These are phyloP conservation scores for Shiraia sp. DNA, from an alignment of 2,329 filamentous ascomycete genomes.

Conservation along the genomic window DNA sequence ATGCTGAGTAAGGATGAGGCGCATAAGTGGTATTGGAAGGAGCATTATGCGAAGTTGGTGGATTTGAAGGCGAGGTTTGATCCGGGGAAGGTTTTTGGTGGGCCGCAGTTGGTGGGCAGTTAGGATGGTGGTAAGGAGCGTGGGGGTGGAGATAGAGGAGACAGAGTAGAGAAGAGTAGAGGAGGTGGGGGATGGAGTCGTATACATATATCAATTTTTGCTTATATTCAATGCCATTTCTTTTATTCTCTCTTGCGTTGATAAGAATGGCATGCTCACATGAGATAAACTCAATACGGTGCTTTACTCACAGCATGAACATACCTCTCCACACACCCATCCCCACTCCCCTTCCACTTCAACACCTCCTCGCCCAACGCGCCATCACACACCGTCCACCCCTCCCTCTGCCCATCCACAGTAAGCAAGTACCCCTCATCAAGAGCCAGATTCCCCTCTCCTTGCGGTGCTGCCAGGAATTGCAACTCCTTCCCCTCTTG, in stretches of 20 bases:
- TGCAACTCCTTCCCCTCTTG: conserved; percentile 30
- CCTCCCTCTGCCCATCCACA: conserved; percentile 40
- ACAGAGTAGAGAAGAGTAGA: too few relatives aligned
- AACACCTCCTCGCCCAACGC: conserved; percentile 37
- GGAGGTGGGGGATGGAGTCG: too few relatives aligned
- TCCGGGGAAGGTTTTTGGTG: conserved; percentile 33
- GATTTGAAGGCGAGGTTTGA: conserved; percentile 41
- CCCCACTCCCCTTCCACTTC: conserved; percentile 43
- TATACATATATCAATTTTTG: too few relatives aligned
- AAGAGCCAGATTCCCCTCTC: conserved; percentile 40
- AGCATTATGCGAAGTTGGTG: conserved; percentile 35
- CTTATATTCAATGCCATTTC: too few relatives aligned
- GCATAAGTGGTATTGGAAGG: conserved; percentile 51
- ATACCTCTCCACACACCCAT: conserved; percentile 41
- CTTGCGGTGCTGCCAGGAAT: conserved; percentile 37
- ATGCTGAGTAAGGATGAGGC: conserved; percentile 49
- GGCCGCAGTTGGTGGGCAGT: conserved; percentile 30
- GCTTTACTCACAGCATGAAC: conserved; percentile 44
- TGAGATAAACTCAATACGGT: conserved; percentile 38
- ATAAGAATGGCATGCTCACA: background rate
- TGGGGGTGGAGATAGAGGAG: too few relatives aligned
- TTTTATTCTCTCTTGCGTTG: background rate
- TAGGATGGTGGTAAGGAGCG: too few relatives aligned
- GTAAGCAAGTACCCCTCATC: conserved; percentile 43
- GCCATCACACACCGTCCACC: conserved; percentile 47